Evolutionary conservation across 805 yeast species (phyloP), one percentile per base, ranked within the genome.

Genomic region (Sugiyamaella marilandica): DNA sequence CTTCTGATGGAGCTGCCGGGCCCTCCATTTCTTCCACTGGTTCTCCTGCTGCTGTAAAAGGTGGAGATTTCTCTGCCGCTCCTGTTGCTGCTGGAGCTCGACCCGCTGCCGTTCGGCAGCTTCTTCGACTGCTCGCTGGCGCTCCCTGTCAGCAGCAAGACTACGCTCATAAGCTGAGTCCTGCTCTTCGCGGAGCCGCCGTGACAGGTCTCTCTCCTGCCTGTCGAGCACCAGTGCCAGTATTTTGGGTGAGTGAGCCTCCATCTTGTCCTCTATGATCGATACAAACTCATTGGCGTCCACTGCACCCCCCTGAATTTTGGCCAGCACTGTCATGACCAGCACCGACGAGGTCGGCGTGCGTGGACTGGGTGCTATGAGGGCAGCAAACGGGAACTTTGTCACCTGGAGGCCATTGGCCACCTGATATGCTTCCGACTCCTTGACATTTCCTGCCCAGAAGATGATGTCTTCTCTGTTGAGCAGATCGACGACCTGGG

Each of bases 371-470:
- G 89, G 73, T 46, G 89, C 84, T 10, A 94, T 66, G 10, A 91
- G 70, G 0, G 92, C 95, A 33, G 87, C 66, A 63, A 87, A 85
- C n/a, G 99, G 99, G 62, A 84, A 83, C 58, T 80, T 78, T 18
- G 88, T 77, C 39, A 84, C 84, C 53, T 80, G 78, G 55, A 91
- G 76, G 36, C 84, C 81, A 62, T 85, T 83, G 0, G 95, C 85
- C 13, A 89, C 83, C 61, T 88, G 95, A 63, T 80, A 83, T 1
- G 92, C 87, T 66, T 92, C 98, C 18, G 90, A 81, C 52, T 82
- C 82, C n/a, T 79, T 77, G 21, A 85, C 79, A 63, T 87, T 84
- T 8, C 97, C 96, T 41, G 91, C 95, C 98, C 98, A 92, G 1
- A 87, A 69, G 2, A 87, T 58, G 1, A 84, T 65, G 44, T 86